A percentile compares a stretch with the other conserved stretches of the same genome.
Evolutionary conservation across 192 early-diverging fungal species (phyloP).

Genomic region (Coemansia sp.): DNA sequence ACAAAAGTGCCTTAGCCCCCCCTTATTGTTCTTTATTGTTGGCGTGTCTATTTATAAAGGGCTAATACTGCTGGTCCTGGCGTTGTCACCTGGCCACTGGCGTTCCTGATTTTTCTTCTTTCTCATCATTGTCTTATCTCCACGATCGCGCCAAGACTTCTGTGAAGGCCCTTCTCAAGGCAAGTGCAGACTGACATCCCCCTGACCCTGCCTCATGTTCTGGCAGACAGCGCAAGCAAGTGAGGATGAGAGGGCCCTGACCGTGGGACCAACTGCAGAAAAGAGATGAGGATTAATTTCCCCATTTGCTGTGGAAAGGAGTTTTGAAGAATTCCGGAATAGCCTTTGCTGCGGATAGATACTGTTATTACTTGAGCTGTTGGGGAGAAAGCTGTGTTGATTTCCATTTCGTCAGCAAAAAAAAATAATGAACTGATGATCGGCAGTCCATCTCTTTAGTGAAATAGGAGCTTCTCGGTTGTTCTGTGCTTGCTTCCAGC

Average conservation of each 20-base stretch:
- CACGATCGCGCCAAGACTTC: slow-evolving; percentile 3
- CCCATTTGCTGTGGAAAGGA: slow-evolving; percentile 1
- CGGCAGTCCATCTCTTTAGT: neutral
- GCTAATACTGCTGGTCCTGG: slow-evolving; percentile 5
- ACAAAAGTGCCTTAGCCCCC: neutral
- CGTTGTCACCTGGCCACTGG: neutral
- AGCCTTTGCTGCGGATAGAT: neutral
- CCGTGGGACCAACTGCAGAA: neutral
- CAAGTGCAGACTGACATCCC: neutral
- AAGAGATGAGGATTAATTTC: slow-evolving; percentile 11
- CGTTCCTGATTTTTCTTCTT: slow-evolving; percentile 1
- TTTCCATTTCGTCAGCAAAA: slow-evolving; percentile 4
- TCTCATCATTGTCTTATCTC: neutral
- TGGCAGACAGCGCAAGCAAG: neutral
- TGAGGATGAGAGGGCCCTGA: neutral
- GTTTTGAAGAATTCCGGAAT: neutral
- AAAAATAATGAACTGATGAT: neutral
- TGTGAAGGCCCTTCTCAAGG: neutral
- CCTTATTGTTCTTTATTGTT: neutral
- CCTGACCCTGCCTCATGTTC: neutral
- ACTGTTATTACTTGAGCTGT: neutral
- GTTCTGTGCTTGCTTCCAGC: neutral
- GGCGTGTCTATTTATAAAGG: slow-evolving; percentile 8
- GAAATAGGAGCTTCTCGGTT: neutral
- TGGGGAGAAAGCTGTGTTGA: neutral